Base-by-base conservation (phyloP, 2,329 filamentous ascomycete genomes). In the Aspergillus aculeatus region DNA sequence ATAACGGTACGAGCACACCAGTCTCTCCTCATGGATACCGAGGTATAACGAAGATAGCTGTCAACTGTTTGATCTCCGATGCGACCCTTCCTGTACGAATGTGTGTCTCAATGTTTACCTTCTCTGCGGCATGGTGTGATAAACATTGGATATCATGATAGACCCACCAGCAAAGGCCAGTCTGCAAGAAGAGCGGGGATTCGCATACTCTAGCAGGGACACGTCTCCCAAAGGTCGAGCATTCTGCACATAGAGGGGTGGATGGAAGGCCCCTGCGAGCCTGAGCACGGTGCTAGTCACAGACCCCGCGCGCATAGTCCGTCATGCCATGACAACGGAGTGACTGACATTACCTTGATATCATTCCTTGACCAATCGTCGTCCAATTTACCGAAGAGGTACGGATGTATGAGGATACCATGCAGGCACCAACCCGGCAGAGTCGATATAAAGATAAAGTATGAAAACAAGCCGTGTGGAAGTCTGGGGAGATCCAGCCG, bases 341-440 rank as follows among this genome's bases (percentile, higher is more conserved):
- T 24, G 50, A 16, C n/a, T 29, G 47, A 47, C 24, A 44, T 19
- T 41, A 47, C 32, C 38, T 44, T 44, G 12, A 19, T 44, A 16
- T n/a, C 16, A 6, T 3, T 6, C 16, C 16, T 16, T 16, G 38
- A 19, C 5, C 24, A 35, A 44, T 19, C 47, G 49, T 23, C 54
- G 44, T 58, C 61, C 54, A 48, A 26, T 53, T 47, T 44, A 19
- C n/a, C 41, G 50, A 26, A 53, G 56, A 48, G 38, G 44, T n/a
- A 56, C 12, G 38, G 48, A 32, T 26, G 53, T 53, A 50, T 31
- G 58, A 29, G 26, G 10, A 21, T 58, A 50, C 50, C 38, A 51
- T 51, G 48, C 62, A 63, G 56, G 53, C 62, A 58, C 60, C 58
- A 32, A 49, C 47, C 19, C 21, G 44, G 58, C 62, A 50, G 26